Base-by-base conservation (phyloP, 108 stramenopile species). In the Cyclotella choctawhatcheeana region DNA sequence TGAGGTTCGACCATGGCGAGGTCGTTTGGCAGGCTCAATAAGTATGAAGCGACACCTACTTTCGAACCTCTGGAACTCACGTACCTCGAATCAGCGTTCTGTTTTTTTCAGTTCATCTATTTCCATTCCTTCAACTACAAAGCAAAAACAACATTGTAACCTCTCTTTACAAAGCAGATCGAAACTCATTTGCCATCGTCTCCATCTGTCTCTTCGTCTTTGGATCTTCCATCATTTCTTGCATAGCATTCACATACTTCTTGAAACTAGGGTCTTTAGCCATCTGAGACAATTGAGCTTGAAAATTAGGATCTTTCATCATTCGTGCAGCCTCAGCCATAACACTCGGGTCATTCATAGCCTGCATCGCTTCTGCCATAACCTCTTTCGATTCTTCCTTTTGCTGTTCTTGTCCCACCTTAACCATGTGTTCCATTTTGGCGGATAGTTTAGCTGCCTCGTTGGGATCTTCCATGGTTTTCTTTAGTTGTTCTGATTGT, bases 341-440 rank as follows among this genome's bases (percentile, higher is more conserved):
- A 16, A 89, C 86, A 54, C 63, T 73, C 0, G 91, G 90, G 56
- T 95, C 84, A 37, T 67, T 58, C 94, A 95, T 93, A 22, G 90
- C 87, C 17, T 78, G 67, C 89, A 95, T 93, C 25, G 94, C 91
- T 29, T 85, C 76, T 14, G 86, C 83, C 89, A 95, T 90, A 31
- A 81, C 67, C 32, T 82, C 78, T 44, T 71, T 83, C 0, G 90
- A 85, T 7, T 79, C 73, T n/a, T 73, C 72, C 54, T 90, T 83
- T 29, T 92, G 65, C 67, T 86, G 77, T 0, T 81, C 75, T 14
- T 84, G 58, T 21, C 93, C 94, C 43, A 82, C 81, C 59, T 95
- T 91, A 58, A 90, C 60, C 94, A 95, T 95, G 82, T 91, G 90
- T 69, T 95, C 94, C 82, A 88, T 85, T 76, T 90, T 86, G n/a